Base-by-base conservation (phyloP, 2,329 filamentous ascomycete species). In the Aureobasidium sp. region DNA sequence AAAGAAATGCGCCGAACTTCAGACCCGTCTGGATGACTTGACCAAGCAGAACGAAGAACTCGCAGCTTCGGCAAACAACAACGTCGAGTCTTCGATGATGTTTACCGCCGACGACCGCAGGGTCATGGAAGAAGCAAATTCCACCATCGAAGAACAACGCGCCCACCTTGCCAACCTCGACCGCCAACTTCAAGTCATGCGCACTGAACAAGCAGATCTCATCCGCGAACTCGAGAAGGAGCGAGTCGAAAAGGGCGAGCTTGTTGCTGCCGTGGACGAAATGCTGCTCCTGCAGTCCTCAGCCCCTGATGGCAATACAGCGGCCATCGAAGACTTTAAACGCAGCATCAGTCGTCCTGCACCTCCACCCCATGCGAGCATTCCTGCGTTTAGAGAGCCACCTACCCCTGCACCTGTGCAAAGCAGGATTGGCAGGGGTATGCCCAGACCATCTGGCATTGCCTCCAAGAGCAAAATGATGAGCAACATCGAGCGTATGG, bases 401-500 rank as follows among this genome's bases (percentile, higher is more conserved):
- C 87, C 87, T 0, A 69, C 69, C 31, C 75, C 75, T 1, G 70
- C 76, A 10, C 70, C 64, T 4, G 70, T 60, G 5, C 77, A 79
- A 64, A 82, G 79, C 64, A 77, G 77, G 50, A 77, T 78, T 62
- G 74, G 74, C 3, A 68, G 70, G 64, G 66, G 68, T n/a, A 37
- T 72, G 31, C 69, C 63, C 25, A 73, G 70, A 50, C 69, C 68
- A 35, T 75, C 69, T 31, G 55, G 55, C 1, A 58, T 58, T 29
- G 70, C 68, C 9, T 75, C 76, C 15, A 81, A 89, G 67, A 89
- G 87, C 69, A 85, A 87, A 60, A 87, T 94, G 69, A 86, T 95
- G 86, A 88, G 81, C 67, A 90, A 88, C 19, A 94, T 95, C 71
- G 90, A 95, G 78, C 84, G 86, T 74, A 95, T 95, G 90, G 90